Percentiles rank a stretch among this genome's conserved stretches.
Evolutionary conservation across 768 basidiomycete species (phyloP).

Genomic region (Multifurca ochricompacta): DNA sequence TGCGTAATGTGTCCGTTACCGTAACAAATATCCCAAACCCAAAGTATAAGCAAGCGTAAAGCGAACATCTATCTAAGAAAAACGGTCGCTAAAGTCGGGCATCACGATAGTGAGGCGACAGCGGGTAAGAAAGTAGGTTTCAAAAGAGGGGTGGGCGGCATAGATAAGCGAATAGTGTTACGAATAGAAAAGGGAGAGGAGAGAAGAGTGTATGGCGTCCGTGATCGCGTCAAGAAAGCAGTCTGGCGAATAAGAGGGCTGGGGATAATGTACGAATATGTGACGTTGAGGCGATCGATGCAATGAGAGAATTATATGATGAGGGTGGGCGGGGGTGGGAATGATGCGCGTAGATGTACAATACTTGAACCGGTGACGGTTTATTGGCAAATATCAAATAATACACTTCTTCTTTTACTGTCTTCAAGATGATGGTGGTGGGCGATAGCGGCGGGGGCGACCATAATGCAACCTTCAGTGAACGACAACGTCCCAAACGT

Average conservation of each 20-base stretch:
- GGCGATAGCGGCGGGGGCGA: neutral
- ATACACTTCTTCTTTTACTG: constrained; percentile 15
- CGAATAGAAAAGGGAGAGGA: constrained; percentile 9
- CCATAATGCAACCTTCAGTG: neutral
- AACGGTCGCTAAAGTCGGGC: no score
- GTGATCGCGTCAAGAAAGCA: constrained; percentile 4
- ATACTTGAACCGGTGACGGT: constrained; percentile 2
- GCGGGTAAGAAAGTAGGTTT: neutral
- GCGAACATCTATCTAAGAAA: no score
- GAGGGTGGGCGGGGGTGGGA: constrained; percentile 8
- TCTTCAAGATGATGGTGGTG: neutral
- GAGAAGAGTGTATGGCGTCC: constrained; percentile 8
- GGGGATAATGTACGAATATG: neutral
- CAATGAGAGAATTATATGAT: constrained; percentile 5
- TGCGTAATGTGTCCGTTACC: no score
- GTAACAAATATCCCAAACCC: no score
- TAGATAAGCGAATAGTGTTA: constrained; percentile 17
- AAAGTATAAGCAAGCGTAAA: no score
- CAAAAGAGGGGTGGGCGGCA: neutral
- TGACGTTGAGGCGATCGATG: constrained; percentile 4
- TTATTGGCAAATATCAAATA: constrained; percentile 15
- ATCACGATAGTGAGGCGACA: neutral
- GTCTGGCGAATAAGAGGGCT: neutral
- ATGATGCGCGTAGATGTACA: constrained; percentile 12
- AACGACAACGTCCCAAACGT: constrained; percentile 5